Conservation (phyloP, 768 basidiomycete genomes). For the Lentinus brumalis region DNA sequence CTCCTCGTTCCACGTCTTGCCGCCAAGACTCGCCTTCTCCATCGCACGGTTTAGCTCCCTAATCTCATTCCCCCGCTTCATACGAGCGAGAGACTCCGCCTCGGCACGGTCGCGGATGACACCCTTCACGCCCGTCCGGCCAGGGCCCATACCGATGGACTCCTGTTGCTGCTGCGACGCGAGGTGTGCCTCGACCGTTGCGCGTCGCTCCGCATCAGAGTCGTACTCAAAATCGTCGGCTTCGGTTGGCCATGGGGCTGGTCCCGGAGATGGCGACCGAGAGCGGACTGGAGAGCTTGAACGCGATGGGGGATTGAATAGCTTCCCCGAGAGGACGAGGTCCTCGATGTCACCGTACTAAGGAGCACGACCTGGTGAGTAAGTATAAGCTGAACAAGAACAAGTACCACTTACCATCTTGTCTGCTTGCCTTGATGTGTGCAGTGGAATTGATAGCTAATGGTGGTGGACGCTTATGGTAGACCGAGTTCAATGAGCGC, state of each 20-base stretch:
- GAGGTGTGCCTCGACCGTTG: conserved; percentile 24
- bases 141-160: conserved; percentile 83
- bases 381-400: neutral
- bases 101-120: conserved; percentile 83
- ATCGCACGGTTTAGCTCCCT: conserved; percentile 55
- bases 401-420: neutral
- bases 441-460: too few species aligned
- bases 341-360: conserved; percentile 58
- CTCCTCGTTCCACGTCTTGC: conserved; percentile 78
- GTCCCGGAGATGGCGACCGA: conserved; percentile 52
- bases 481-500: too few species aligned
- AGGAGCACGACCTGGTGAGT: neutral
- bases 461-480: too few species aligned
- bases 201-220: conserved; percentile 43
- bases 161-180: conserved; percentile 40
- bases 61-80: conserved; percentile 53
- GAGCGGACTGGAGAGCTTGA: conserved; percentile 67
- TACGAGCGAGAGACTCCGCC: conserved; percentile 56
- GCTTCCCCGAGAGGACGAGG: conserved; percentile 74
- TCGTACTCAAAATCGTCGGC: conserved; percentile 46
- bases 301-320: conserved; percentile 57
- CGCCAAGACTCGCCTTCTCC: conserved; percentile 67
- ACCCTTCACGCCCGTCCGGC: conserved; percentile 86
- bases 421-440: neutral
- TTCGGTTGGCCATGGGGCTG: conserved; percentile 58